Percentiles rank a stretch among this genome's conserved stretches.
Conservation (phyloP, 2,329 filamentous ascomycete genomes). For the Colletotrichum phormii region DNA sequence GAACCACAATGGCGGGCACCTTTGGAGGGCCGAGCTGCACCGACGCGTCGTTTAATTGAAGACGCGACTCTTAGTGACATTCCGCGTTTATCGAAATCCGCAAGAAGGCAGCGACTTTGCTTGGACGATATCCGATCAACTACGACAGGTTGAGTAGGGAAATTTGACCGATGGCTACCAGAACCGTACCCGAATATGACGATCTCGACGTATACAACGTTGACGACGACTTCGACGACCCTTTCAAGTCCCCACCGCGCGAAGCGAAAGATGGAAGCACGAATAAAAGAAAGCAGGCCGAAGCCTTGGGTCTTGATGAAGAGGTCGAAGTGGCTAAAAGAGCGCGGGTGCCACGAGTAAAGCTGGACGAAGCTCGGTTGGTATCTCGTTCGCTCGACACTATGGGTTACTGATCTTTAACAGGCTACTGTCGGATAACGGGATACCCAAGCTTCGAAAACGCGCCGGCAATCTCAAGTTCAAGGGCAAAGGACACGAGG, state of each 20-base stretch:
- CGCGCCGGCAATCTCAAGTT: conserved; percentile 80
- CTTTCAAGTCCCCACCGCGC: conserved; percentile 60
- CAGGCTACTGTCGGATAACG: conserved; percentile 83
- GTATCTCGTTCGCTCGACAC: conserved; percentile 5
- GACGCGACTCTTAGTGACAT: neutral
- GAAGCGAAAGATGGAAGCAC: conserved; percentile 46
- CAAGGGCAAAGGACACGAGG: conserved; percentile 95
- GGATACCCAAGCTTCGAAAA: conserved; percentile 84
- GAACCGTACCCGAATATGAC: conserved; percentile 62
- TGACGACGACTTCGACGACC: conserved; percentile 62
- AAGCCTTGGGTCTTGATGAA: conserved; percentile 82
- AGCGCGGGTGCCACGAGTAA: conserved; percentile 77
- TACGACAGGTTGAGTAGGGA: neutral
- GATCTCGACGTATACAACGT: conserved; percentile 83
- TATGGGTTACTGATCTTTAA: conserved; percentile 25
- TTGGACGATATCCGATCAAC: neutral
- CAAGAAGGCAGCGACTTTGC: neutral
- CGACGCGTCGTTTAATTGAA: conserved; percentile 10
- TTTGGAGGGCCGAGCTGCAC: neutral
- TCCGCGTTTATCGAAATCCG: neutral
- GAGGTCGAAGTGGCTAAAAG: conserved; percentile 86
- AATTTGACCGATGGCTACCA: conserved; percentile 3
- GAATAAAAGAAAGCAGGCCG: conserved; percentile 61
- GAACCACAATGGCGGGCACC: neutral
- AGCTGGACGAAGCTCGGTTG: conserved; percentile 85